Percentiles rank a stretch among this genome's conserved stretches.
Conservation (phyloP, 306 rosid species). For the Parietaria judaica region DNA sequence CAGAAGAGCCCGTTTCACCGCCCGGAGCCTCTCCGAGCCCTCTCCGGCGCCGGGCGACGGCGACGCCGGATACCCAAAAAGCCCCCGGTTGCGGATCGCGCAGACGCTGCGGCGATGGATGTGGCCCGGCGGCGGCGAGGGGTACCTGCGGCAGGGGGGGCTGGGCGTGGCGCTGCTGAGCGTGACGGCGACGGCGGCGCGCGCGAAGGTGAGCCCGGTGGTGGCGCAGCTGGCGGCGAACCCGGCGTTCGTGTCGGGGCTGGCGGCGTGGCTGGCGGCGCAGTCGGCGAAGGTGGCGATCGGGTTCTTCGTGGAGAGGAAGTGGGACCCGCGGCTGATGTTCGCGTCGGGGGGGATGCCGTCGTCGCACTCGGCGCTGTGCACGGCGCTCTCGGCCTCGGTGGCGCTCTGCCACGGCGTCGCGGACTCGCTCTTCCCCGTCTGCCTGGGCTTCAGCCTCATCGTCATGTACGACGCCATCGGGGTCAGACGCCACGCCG, state of each 20-base stretch:
- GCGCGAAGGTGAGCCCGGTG: constrained; percentile 61
- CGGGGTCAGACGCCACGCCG: constrained; percentile 87
- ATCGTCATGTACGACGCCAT: constrained; percentile 91
- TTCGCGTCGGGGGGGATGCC: constrained; percentile 86
- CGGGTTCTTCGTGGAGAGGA: constrained; percentile 61
- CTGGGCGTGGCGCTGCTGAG: constrained; percentile 60
- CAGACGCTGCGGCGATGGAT: too few relatives aligned
- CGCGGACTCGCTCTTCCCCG: constrained; percentile 69
- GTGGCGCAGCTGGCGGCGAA: constrained; percentile 67
- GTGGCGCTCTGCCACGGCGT: constrained; percentile 59
- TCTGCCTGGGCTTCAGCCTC: constrained; percentile 71
- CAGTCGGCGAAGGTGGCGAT: constrained; percentile 57
- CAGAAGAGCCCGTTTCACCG: too few relatives aligned
- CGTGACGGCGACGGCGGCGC: constrained; percentile 54
- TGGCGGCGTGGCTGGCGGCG: constrained; percentile 51
- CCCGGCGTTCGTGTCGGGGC: constrained; percentile 74
- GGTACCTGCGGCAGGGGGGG: constrained; percentile 50
- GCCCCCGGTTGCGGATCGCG: too few relatives aligned
- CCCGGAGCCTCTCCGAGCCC: too few relatives aligned
- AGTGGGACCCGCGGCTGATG: constrained; percentile 50
- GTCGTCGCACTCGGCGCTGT: constrained; percentile 82
- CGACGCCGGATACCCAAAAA: too few relatives aligned
- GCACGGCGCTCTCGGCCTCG: constrained; percentile 76
- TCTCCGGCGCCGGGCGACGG: too few relatives aligned
- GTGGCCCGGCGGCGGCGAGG: constrained; percentile 4